Evolutionary conservation across 257 asterid genomes (phyloP).

Genomic region (Solanum arcanum): DNA sequence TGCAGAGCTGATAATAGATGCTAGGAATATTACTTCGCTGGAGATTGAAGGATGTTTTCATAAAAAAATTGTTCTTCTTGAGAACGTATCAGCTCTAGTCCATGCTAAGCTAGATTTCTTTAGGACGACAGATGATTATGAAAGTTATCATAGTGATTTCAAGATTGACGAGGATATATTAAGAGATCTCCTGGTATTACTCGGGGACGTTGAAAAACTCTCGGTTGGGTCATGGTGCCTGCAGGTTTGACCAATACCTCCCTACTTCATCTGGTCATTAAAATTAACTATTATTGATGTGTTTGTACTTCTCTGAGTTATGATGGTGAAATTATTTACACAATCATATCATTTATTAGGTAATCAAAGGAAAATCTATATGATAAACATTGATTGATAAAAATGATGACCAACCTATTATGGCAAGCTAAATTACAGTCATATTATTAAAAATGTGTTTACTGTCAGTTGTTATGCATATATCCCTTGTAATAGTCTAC

Average conservation of each 20-base stretch:
- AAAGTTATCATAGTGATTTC: background rate
- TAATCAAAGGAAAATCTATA: background rate
- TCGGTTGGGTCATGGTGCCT: background rate
- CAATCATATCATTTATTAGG: background rate
- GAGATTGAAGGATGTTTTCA: background rate
- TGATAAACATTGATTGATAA: background rate
- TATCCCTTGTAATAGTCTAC: background rate
- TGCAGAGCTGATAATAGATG: background rate
- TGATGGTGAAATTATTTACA: background rate
- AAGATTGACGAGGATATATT: background rate
- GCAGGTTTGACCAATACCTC: background rate
- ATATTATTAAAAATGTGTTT: background rate
- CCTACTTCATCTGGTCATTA: background rate
- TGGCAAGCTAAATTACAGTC: background rate
- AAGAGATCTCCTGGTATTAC: background rate
- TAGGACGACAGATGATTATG: background rate
- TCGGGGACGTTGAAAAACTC: background rate
- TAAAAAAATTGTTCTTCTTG: background rate
- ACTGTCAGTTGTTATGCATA: background rate
- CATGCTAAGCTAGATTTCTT: background rate
- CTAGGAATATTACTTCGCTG: background rate
- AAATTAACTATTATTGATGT: background rate
- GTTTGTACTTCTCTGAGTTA: background rate
- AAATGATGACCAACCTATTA: background rate
- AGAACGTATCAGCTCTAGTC: background rate